Percentiles rank a stretch among this genome's conserved stretches.
phyloP scores from a whole-genome alignment of 2,329 filamentous ascomycete genomes.

The Nigrospora sphaerica region DNA sequence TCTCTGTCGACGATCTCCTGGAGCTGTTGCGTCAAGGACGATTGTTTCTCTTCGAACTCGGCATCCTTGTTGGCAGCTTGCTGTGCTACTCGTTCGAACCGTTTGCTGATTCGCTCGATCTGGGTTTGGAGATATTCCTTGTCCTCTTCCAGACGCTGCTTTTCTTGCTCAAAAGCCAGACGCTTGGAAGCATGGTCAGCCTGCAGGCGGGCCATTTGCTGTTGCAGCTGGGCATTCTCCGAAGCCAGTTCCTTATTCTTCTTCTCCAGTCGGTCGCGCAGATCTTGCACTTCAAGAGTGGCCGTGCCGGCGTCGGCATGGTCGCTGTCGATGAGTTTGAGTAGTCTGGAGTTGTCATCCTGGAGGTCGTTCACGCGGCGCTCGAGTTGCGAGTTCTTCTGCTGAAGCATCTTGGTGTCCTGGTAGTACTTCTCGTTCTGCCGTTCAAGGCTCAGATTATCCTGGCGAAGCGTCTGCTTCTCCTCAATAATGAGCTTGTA shows the following conservation, averaged over 20 bases:
- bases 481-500: conserved; percentile 21
- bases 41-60: conserved; percentile 10
- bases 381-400: conserved; percentile 40
- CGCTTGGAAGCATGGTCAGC: conserved; percentile 10
- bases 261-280: conserved; percentile 13
- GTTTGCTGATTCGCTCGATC: conserved; percentile 28
- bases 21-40: conserved; percentile 13
- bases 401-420: conserved; percentile 32
- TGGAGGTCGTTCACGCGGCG: conserved; percentile 37
- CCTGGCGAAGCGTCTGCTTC: conserved; percentile 37
- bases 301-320: conserved; percentile 10
- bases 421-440: conserved; percentile 49
- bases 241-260: conserved; percentile 12
- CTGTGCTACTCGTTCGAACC: conserved; percentile 18
- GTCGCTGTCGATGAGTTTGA: conserved; percentile 36
- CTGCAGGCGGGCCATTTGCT: conserved; percentile 13
- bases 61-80: conserved; percentile 17
- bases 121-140: conserved; percentile 30
- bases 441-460: conserved; percentile 44
- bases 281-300: conserved; percentile 13
- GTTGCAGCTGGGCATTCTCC: conserved; percentile 16
- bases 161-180: conserved; percentile 11
- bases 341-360: conserved; percentile 37
- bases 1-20: conserved; percentile 12
- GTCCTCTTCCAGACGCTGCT: conserved; percentile 8